Percentiles rank a stretch among this genome's conserved stretches.
Evolutionary conservation across 345 rosid species (phyloP).

Genomic region (Geranium rotundifolium): DNA sequence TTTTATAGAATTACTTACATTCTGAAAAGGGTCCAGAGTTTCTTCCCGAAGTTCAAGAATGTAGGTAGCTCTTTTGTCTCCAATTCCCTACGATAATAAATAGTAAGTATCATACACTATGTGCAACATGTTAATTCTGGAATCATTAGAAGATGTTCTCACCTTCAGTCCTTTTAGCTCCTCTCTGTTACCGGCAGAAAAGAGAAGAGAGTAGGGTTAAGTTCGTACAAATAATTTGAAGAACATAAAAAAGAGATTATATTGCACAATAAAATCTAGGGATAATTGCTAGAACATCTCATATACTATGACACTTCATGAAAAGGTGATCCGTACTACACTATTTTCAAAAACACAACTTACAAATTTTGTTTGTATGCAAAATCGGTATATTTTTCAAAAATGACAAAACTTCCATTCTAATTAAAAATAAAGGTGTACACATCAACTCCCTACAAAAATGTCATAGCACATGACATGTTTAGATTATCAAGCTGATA

Average conservation of each 20-base stretch:
- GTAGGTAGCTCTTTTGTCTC: constrained; percentile 63
- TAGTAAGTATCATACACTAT: not conserved
- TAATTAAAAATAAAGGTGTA: too few relatives aligned
- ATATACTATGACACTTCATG: too few relatives aligned
- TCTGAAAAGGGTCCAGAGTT: constrained; percentile 53
- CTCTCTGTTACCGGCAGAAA: constrained; percentile 29
- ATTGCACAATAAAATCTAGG: not conserved
- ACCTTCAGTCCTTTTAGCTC: constrained; percentile 72
- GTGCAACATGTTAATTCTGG: not conserved
- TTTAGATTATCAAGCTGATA: too few relatives aligned
- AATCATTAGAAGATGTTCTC: constrained; percentile 9
- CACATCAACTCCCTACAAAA: too few relatives aligned
- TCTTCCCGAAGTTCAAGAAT: constrained; percentile 55
- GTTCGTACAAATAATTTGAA: not conserved
- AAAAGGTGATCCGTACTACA: too few relatives aligned
- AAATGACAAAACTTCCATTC: too few relatives aligned
- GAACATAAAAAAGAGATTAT: not conserved
- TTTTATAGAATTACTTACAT: constrained; percentile 24
- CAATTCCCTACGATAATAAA: constrained; percentile 50
- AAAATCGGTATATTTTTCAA: too few relatives aligned
- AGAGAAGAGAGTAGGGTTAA: constrained; percentile 1
- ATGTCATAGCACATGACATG: too few relatives aligned
- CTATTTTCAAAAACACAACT: too few relatives aligned
- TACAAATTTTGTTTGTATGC: too few relatives aligned
- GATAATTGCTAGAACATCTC: too few relatives aligned